Percentiles rank a stretch among this genome's conserved stretches.
Evolutionary conservation across 208 protist species (phyloP).

Genomic region (Lotmaria passim): DNA sequence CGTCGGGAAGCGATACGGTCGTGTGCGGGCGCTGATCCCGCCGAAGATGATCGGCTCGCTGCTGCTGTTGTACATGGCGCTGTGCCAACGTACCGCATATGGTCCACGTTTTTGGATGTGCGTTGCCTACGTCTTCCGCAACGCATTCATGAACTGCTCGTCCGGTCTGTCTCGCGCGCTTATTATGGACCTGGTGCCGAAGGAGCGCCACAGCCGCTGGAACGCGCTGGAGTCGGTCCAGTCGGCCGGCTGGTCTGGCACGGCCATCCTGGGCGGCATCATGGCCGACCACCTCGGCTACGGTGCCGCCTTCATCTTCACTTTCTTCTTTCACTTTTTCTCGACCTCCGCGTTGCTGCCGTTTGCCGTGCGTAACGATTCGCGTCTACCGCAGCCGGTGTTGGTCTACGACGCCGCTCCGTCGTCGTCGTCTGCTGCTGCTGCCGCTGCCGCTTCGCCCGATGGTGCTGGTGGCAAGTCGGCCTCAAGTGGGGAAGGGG

Average conservation of each 20-base stretch:
- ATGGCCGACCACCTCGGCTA: constrained; percentile 66
- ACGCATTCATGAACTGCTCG: constrained; percentile 71
- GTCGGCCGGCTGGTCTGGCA: constrained; percentile 72
- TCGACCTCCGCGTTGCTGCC: constrained; percentile 43
- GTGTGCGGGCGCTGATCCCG: constrained; percentile 51
- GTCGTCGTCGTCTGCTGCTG: not conserved
- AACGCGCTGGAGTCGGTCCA: constrained; percentile 76
- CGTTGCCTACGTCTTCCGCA: constrained; percentile 58
- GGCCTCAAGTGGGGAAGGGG: not conserved
- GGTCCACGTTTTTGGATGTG: constrained; percentile 55
- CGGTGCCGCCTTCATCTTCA: constrained; percentile 73
- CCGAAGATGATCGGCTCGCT: constrained; percentile 50
- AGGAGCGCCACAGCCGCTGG: constrained; percentile 57
- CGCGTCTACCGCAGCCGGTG: constrained; percentile 36
- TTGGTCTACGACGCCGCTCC: constrained; percentile 33
- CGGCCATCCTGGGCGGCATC: constrained; percentile 61
- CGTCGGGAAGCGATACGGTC: constrained; percentile 52
- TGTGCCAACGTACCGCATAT: constrained; percentile 36
- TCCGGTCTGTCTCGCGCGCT: constrained; percentile 58
- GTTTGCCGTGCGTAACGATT: constrained; percentile 60
- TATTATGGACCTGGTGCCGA: constrained; percentile 72
- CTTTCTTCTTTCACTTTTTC: constrained; percentile 68
- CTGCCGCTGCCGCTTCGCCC: not conserved
- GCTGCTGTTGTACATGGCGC: constrained; percentile 72
- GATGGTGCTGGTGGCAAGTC: not conserved